Percentiles rank a stretch among this genome's conserved stretches.
Evolutionary conservation across 768 basidiomycete genomes (phyloP).

Genomic region (Lactarius sp.): DNA sequence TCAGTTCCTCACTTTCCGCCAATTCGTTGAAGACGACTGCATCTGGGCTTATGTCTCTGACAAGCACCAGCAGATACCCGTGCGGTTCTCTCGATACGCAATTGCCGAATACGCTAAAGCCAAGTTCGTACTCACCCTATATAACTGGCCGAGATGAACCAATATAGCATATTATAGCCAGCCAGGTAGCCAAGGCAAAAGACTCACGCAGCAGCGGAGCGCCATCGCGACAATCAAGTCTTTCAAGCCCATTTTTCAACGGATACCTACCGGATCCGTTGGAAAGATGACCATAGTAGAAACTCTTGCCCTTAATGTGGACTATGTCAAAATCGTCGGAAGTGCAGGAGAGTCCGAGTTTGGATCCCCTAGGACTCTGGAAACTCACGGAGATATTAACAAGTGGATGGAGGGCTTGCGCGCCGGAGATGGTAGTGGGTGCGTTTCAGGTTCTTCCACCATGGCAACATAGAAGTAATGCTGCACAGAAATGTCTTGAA

Average conservation of each 20-base stretch:
- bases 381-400: conserved; percentile 36
- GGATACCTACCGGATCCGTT: conserved; percentile 43
- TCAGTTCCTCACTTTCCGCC: conserved; percentile 54
- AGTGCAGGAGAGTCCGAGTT: conserved; percentile 43
- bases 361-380: conserved; percentile 48
- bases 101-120: conserved; percentile 40
- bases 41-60: conserved; percentile 67
- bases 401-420: conserved; percentile 56
- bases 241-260: conserved; percentile 49
- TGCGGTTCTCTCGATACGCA: conserved; percentile 52
- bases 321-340: conserved; percentile 40
- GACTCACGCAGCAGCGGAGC: conserved; percentile 43
- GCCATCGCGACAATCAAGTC: conserved; percentile 45
- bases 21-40: conserved; percentile 35
- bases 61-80: conserved; percentile 44
- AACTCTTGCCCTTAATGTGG: conserved; percentile 53
- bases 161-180: conserved; percentile 16
- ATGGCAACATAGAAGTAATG: conserved; percentile 2
- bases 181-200: conserved; percentile 28
- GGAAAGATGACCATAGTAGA: conserved; percentile 37
- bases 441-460: conserved; percentile 29
- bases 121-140: conserved; percentile 27
- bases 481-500: conserved; percentile 41
- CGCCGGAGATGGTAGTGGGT: conserved; percentile 58
- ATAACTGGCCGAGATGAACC: background rate